Percentiles rank a stretch among this genome's conserved stretches.
Evolutionary conservation across 176 grass and related monocot species (phyloP).

Genomic region (Dactylis glomerata): DNA sequence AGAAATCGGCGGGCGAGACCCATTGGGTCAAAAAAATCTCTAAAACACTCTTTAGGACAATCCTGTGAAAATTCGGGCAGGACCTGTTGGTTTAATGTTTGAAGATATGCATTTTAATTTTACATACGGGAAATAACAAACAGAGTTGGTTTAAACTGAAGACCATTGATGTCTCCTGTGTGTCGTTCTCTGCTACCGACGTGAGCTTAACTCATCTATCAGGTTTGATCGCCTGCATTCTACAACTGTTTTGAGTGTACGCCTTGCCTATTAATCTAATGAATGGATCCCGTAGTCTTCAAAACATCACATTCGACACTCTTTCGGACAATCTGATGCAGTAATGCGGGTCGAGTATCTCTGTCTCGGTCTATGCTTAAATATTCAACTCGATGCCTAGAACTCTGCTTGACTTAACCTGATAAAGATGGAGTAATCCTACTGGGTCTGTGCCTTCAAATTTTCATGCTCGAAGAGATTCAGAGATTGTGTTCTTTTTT

Average conservation of each 20-base stretch:
- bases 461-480: background rate
- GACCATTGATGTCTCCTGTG: background rate
- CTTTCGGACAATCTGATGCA: background rate
- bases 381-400: background rate
- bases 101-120: slow-evolving; percentile 18
- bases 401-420: background rate
- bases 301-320: background rate
- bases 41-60: no score
- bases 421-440: background rate
- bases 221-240: background rate
- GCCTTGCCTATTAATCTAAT: background rate
- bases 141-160: background rate
- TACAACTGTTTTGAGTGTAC: background rate
- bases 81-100: background rate
- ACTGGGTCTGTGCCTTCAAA: background rate
- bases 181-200: no score
- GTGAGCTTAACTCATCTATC: background rate
- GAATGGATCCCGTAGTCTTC: background rate
- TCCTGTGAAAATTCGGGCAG: slow-evolving; percentile 10
- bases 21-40: no score
- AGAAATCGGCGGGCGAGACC: no score
- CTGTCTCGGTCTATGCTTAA: background rate
- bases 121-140: background rate
- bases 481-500: no score
- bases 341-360: background rate